These are phyloP conservation scores for Oryza coarctata DNA, from an alignment of 176 grass and related monocot genomes.

Conservation along the genomic window DNA sequence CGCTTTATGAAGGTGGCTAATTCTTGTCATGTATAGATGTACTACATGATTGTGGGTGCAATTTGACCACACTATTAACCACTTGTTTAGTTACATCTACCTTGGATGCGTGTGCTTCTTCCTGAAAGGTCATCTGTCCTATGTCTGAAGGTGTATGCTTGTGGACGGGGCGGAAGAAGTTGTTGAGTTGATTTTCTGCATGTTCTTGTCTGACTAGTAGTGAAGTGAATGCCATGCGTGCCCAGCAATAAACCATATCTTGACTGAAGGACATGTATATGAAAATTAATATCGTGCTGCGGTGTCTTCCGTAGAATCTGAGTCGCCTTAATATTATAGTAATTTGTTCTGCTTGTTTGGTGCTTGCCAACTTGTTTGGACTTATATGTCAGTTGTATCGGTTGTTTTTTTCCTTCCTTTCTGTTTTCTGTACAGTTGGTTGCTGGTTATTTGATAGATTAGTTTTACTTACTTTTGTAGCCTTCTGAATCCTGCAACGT, in stretches of 20 bases:
- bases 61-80: neutral
- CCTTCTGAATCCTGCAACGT: neutral
- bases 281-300: neutral
- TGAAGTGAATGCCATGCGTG: neutral
- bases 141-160: neutral
- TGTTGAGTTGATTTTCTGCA: slow-evolving; percentile 10
- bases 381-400: neutral
- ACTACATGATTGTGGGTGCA: neutral
- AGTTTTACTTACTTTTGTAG: neutral
- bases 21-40: neutral
- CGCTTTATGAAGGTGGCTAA: neutral
- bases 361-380: neutral
- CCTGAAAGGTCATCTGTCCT: neutral
- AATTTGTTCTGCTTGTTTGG: neutral
- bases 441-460: slow-evolving; percentile 8
- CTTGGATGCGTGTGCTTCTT: slow-evolving; percentile 15
- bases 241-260: neutral
- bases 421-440: neutral
- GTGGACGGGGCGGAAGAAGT: neutral
- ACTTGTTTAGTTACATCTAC: neutral
- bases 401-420: slow-evolving; percentile 11
- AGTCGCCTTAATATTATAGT: neutral
- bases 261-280: neutral
- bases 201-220: neutral
- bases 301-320: neutral